Base-by-base conservation (phyloP, 371 early-diverging fungal genomes). In the Rhizomucor pusillus region DNA sequence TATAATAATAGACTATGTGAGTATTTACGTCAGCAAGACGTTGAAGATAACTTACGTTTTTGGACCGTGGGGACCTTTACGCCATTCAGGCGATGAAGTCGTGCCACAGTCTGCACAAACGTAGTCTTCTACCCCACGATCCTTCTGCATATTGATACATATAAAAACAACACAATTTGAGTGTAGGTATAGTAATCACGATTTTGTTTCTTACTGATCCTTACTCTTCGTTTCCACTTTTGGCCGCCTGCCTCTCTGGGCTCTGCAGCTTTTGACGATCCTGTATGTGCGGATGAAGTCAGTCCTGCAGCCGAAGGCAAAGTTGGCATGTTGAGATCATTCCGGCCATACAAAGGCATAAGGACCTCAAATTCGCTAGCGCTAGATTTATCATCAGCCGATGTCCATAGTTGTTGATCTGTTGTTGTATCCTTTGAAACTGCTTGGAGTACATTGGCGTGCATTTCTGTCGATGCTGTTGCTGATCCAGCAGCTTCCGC, bases 1-100 rank as follows among this genome's bases (percentile, higher is more conserved):
- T 19, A n/a, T n/a, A 36, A 3, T 19, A 3, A 18, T 37, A 23
- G 11, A 43, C 1, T 0, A 1, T 9, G 7, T 14, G n/a, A 35
- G 22, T 12, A 18, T 18, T 2, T 16, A 34, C n/a, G 6, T 0
- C 9, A 0, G 0, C 24, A 10, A 29, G 11, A 35, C 11, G 39
- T n/a, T n/a, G n/a, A n/a, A 29, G 29, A 29, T 7, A 29, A 63
- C 73, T 64, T 71, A 81, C 77, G 80, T 79, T 52, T 77, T 79
- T 11, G 88, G 84, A 14, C 91, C 91, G 46, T 82, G 83, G 40
- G 90, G 90, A 2, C 91, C 91, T 57, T 84, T 81, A 48, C 93
- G 81, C 93, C 94, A 94, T 56, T 88, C 88, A 2, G 92, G 91
- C 0, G 92, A 88, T 20, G 85, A 80, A 0, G 87, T 87, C 24